These are phyloP conservation scores for Pseudisothecium myosuroides DNA, from an alignment of 225 moss, liverwort and hornwort species.

Conservation along the genomic window DNA sequence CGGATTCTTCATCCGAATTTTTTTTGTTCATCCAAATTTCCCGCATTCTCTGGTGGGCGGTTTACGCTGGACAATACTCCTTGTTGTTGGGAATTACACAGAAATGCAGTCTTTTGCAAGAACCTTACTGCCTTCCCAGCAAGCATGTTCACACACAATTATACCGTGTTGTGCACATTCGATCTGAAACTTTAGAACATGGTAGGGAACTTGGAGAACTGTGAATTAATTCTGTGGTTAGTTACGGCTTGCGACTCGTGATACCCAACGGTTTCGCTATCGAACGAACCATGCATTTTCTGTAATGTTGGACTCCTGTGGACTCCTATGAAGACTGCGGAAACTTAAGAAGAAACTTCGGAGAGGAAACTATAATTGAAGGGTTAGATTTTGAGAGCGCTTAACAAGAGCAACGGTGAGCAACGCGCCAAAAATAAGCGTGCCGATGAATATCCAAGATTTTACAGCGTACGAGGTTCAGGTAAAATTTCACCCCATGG, in stretches of 20 bases:
- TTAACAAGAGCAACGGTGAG: not conserved
- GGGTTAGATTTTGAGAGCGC: not conserved
- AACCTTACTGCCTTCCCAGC: not conserved
- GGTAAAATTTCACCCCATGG: not conserved
- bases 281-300: not conserved
- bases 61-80: too few species aligned
- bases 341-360: not conserved
- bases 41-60: too few species aligned
- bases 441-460: not conserved
- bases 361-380: not conserved
- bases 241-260: not conserved
- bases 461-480: not conserved
- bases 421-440: not conserved
- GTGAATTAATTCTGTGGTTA: not conserved
- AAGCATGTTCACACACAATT: not conserved
- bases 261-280: not conserved
- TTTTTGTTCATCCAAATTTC: too few species aligned
- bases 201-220: not conserved
- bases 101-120: not conserved
- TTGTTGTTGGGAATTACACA: too few species aligned
- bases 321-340: not conserved
- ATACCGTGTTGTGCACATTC: not conserved
- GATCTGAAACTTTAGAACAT: not conserved
- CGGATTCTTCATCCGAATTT: too few species aligned
- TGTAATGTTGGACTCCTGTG: not conserved